A percentile compares a stretch with the other conserved stretches of the same genome.
Conservation (phyloP, 306 rosid genomes). For the Begonia peltatifolia region DNA sequence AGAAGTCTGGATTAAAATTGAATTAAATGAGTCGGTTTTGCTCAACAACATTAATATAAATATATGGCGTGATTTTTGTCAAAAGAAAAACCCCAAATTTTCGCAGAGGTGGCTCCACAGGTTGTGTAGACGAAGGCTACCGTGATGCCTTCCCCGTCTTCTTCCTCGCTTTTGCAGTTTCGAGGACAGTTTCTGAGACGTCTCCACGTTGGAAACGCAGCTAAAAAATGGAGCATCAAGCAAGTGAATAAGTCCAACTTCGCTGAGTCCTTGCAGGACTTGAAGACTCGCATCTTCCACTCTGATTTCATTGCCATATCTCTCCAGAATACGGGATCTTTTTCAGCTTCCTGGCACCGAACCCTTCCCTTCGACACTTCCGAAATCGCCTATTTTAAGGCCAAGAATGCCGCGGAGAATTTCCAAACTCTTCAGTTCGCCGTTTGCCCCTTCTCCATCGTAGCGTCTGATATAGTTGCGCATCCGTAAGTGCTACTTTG, state of each 20-base stretch:
- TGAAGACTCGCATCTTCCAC: conserved; percentile 28
- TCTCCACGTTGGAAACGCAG: conserved; percentile 17
- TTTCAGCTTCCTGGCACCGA: conserved; percentile 49
- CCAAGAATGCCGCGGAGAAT: conserved; percentile 50
- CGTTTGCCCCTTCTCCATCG: conserved; percentile 65
- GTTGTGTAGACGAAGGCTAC: too few relatives aligned
- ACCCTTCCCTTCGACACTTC: conserved; percentile 48
- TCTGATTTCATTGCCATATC: conserved; percentile 71
- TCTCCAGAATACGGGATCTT: conserved; percentile 54
- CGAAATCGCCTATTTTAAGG: conserved; percentile 54
- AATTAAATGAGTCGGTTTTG: too few relatives aligned
- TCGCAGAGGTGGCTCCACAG: too few relatives aligned
- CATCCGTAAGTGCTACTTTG: conserved; percentile 44
- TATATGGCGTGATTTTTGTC: too few relatives aligned
- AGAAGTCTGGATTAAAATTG: too few relatives aligned
- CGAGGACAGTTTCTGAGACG: conserved; percentile 25
- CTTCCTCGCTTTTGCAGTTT: conserved; percentile 12
- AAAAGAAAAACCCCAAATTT: too few relatives aligned
- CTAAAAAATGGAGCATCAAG: conserved; percentile 44
- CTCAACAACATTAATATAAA: too few relatives aligned
- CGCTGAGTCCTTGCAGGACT: conserved; percentile 33
- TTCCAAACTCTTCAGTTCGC: conserved; percentile 77
- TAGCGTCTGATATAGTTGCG: conserved; percentile 32
- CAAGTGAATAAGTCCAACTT: conserved; percentile 61
- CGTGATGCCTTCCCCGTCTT: conserved; percentile 7